phyloP scores from a whole-genome alignment of 2,329 filamentous ascomycete genomes.

The Trichoderma koningiopsis region DNA sequence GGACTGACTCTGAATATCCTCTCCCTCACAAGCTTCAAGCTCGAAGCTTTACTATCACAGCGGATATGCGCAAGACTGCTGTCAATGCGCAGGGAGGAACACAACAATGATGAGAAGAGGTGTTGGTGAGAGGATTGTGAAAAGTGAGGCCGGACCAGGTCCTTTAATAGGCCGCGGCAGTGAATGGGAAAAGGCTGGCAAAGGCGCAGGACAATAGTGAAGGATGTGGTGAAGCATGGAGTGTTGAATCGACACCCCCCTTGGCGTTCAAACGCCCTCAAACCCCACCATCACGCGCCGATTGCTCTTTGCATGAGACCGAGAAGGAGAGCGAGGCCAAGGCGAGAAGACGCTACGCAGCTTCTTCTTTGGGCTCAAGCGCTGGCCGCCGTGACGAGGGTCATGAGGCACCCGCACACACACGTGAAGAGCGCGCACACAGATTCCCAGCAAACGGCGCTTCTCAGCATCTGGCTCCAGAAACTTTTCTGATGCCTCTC shows the following conservation, averaged over 20 bases:
- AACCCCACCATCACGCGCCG: constrained; percentile 27
- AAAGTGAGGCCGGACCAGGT: constrained; percentile 16
- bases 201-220: neutral
- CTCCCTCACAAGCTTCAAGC: constrained; percentile 10
- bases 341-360: constrained; percentile 15
- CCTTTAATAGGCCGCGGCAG: constrained; percentile 26
- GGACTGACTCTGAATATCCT: constrained; percentile 26
- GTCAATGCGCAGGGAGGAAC: constrained; percentile 10
- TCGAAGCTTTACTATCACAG: constrained; percentile 16
- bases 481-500: constrained; percentile 20
- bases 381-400: constrained; percentile 22
- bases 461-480: constrained; percentile 9
- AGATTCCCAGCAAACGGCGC: constrained; percentile 11
- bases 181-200: constrained; percentile 20
- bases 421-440: constrained; percentile 17
- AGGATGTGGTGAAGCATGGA: constrained; percentile 13
- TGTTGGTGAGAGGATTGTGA: constrained; percentile 17
- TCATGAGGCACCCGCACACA: constrained; percentile 24
- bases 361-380: constrained; percentile 26
- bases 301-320: constrained; percentile 26
- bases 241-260: constrained; percentile 23
- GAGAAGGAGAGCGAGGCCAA: constrained; percentile 25
- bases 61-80: constrained; percentile 3
- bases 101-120: constrained; percentile 15
- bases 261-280: constrained; percentile 1